These are phyloP conservation scores for Talaromyces marneffei DNA, from an alignment of 2,329 filamentous ascomycete genomes.

Conservation along the genomic window DNA sequence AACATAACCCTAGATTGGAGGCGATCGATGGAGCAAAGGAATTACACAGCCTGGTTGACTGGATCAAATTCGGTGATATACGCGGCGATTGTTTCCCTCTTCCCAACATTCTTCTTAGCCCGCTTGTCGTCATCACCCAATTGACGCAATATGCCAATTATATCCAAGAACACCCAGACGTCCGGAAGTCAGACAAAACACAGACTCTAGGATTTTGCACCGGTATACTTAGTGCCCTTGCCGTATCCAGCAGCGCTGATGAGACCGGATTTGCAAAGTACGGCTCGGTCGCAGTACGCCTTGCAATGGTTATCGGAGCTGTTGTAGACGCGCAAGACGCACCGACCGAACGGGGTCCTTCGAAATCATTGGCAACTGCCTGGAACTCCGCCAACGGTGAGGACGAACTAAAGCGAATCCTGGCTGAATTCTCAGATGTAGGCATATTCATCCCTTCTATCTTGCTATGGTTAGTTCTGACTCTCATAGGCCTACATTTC, in stretches of 20 bases:
- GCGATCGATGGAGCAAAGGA: not conserved
- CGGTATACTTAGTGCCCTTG: constrained; percentile 12
- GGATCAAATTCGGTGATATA: not conserved
- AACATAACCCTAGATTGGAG: not conserved
- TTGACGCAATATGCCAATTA: not conserved
- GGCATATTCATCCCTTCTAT: not conserved
- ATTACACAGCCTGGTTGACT: not conserved
- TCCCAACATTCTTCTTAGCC: not conserved
- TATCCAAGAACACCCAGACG: not conserved
- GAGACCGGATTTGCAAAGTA: constrained; percentile 26
- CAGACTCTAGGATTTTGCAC: not conserved
- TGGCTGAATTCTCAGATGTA: constrained; percentile 12
- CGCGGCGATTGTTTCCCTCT: not conserved
- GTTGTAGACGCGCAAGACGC: constrained; percentile 32
- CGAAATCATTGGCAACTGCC: constrained; percentile 21
- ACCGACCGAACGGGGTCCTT: constrained; percentile 15
- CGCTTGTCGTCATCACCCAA: not conserved
- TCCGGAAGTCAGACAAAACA: not conserved
- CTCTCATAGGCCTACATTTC: constrained; percentile 32
- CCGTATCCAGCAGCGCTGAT: constrained; percentile 28
- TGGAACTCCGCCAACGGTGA: not conserved
- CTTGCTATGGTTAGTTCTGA: no score
- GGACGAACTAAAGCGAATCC: constrained; percentile 19
- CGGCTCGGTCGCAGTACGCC: constrained; percentile 33
- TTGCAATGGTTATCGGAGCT: constrained; percentile 36